Evolutionary conservation across 1,284 basidiomycete genomes (phyloP).

Genomic region (Ganoderma lingzhi): DNA sequence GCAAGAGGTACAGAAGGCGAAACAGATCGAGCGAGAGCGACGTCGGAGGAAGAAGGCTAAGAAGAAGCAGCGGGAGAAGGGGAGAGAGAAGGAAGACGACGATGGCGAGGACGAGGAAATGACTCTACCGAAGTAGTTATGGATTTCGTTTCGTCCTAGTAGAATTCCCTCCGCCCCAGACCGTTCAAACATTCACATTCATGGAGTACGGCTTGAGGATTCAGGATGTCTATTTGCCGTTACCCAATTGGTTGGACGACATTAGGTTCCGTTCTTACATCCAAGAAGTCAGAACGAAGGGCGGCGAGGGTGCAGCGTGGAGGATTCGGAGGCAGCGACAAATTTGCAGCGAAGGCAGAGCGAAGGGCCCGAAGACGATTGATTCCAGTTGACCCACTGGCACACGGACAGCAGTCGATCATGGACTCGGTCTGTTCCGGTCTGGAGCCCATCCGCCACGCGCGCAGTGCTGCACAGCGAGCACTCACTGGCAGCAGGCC

Average conservation of each 20-base stretch:
- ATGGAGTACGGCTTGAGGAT: neutral
- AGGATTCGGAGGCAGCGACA: neutral
- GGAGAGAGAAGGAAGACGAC: constrained; percentile 27
- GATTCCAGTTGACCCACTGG: too few species aligned
- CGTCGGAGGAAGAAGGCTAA: constrained; percentile 69
- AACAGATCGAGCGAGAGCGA: constrained; percentile 75
- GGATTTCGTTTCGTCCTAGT: neutral
- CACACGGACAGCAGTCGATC: neutral
- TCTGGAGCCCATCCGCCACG: constrained; percentile 26
- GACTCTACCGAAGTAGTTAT: neutral
- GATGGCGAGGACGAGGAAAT: constrained; percentile 7
- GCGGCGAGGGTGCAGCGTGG: neutral
- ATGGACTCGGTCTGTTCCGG: constrained; percentile 30
- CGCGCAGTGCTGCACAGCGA: constrained; percentile 20
- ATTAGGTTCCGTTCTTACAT: neutral
- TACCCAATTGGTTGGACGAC: neutral
- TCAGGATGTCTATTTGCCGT: neutral
- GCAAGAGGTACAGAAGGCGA: constrained; percentile 68
- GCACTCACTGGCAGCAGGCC: neutral
- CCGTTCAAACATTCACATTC: neutral
- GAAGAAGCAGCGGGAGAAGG: constrained; percentile 38
- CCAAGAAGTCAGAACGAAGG: neutral
- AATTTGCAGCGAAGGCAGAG: neutral
- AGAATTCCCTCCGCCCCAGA: neutral
- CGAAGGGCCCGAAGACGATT: too few species aligned